phyloP scores from a whole-genome alignment of 2,329 filamentous ascomycete species.

The Trichoderma citrinoviride region DNA sequence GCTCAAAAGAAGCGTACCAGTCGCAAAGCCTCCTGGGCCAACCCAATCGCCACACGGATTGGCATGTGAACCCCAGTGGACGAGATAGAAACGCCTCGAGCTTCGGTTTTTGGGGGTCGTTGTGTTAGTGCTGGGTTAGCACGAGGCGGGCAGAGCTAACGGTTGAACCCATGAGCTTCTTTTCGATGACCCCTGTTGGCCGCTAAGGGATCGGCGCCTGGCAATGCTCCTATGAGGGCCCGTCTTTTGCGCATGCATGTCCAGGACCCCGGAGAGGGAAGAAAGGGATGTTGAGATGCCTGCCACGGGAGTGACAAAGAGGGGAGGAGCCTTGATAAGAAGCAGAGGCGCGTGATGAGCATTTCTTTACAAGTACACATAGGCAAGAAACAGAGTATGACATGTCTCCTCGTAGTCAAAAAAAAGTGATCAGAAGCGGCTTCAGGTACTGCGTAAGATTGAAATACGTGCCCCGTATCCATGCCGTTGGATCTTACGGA shows the following conservation, averaged over 20 bases:
- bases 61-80: conserved; percentile 7
- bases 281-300: neutral
- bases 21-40: conserved; percentile 6
- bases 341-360: neutral
- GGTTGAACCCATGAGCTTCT: neutral
- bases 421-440: no score
- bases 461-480: no score
- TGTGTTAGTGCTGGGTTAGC: no score
- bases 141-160: no score
- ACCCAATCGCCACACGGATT: conserved; percentile 13
- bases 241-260: conserved; percentile 8
- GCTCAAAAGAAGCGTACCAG: neutral
- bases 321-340: neutral
- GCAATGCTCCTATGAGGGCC: conserved; percentile 2
- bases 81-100: neutral
- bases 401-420: no score
- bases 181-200: neutral
- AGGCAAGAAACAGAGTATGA: no score
- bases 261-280: neutral
- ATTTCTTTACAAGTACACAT: neutral
- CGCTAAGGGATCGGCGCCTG: conserved; percentile 5
- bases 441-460: no score
- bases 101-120: no score
- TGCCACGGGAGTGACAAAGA: no score
- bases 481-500: neutral